These are phyloP conservation scores for Rosa hybrid DNA, from an alignment of 331 rosid genomes.

Conservation along the genomic window DNA sequence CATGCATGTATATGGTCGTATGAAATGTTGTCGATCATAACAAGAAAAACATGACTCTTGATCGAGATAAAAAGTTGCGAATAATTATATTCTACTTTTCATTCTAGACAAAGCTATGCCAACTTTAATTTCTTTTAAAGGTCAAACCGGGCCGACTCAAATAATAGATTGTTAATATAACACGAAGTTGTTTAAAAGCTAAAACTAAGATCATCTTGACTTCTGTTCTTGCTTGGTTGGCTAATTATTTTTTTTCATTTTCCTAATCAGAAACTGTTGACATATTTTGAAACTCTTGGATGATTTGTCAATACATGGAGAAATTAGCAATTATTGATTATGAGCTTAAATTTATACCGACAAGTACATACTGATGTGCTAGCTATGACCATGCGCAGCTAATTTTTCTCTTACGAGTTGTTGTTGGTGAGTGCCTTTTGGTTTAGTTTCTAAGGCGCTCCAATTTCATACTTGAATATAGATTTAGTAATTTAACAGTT, in stretches of 20 bases:
- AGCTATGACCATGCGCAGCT: not conserved
- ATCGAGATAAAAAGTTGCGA: not conserved
- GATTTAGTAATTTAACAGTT: too few species aligned
- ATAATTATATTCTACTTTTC: constrained; percentile 10
- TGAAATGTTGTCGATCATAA: not conserved
- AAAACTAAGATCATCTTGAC: constrained; percentile 47
- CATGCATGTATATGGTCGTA: constrained; percentile 5
- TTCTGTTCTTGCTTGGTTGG: constrained; percentile 38
- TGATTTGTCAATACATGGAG: constrained; percentile 46
- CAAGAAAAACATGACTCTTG: constrained; percentile 11
- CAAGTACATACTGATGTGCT: not conserved
- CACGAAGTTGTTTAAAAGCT: constrained; percentile 14
- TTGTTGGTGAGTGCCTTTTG: not conserved
- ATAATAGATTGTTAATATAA: constrained; percentile 14
- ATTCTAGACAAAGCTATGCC: constrained; percentile 16
- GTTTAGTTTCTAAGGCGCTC: not conserved
- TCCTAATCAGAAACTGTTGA: constrained; percentile 36
- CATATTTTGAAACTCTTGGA: constrained; percentile 37
- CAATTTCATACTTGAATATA: too few species aligned
- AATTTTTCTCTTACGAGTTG: not conserved
- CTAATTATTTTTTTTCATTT: constrained; percentile 30
- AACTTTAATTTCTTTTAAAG: constrained; percentile 6
- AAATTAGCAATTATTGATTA: constrained; percentile 15
- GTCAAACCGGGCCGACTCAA: constrained; percentile 33
- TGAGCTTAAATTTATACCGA: not conserved